Conservation (phyloP, 2,329 filamentous ascomycete species). For the Ambrosiella xylebori region DNA sequence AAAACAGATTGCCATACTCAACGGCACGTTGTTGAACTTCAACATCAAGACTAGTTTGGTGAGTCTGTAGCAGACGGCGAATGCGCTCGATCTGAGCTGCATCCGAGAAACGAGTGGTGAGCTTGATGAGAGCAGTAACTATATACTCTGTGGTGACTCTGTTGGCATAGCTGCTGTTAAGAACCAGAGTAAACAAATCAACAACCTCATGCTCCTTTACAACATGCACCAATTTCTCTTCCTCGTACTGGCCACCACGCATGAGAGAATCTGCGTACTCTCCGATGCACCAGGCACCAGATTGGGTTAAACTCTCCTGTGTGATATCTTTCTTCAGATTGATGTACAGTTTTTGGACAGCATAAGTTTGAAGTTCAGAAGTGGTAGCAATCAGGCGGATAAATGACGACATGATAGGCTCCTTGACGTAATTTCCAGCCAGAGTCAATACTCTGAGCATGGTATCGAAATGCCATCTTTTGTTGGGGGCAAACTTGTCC, state of each 20-base stretch:
- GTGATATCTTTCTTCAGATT: conserved; percentile 92
- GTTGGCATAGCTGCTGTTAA: conserved; percentile 86
- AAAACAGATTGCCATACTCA: conserved; percentile 90
- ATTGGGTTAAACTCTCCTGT: conserved; percentile 84
- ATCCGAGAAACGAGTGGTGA: conserved; percentile 75
- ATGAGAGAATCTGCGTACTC: conserved; percentile 90
- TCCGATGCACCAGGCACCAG: conserved; percentile 92
- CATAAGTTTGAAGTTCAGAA: conserved; percentile 87
- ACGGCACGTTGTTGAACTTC: conserved; percentile 93
- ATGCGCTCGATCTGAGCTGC: conserved; percentile 73
- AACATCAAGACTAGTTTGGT: conserved; percentile 78
- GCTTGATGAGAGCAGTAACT: conserved; percentile 82
- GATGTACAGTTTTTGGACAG: conserved; percentile 83
- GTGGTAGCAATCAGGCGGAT: conserved; percentile 89
- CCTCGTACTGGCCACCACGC: conserved; percentile 71
- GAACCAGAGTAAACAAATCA: conserved; percentile 78
- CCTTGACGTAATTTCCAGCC: conserved; percentile 92
- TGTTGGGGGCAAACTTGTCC: conserved; percentile 89
- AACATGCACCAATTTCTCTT: conserved; percentile 59
- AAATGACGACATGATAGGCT: conserved; percentile 93
- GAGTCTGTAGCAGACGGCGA: conserved; percentile 55
- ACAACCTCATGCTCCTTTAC: conserved; percentile 82
- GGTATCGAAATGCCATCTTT: conserved; percentile 96
- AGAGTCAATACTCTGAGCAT: conserved; percentile 88
- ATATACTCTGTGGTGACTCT: conserved; percentile 93